Evolutionary conservation across 129 eudicot species (phyloP), one percentile per base, ranked within the genome.

Genomic region (Pittosporum tobira): DNA sequence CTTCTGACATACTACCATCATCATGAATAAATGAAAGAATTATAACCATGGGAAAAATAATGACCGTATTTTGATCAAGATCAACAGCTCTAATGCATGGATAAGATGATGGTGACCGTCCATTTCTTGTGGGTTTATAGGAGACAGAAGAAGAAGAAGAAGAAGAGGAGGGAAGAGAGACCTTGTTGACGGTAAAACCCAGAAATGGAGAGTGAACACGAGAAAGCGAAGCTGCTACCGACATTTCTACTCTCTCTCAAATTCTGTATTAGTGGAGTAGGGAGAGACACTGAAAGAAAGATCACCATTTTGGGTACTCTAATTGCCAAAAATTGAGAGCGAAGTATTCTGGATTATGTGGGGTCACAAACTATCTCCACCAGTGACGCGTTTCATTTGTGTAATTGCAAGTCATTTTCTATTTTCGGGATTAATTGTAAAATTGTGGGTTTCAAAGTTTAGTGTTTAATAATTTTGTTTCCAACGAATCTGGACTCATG

Each of bases 41-140:
- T n/a, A n/a, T n/a, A n/a, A n/a, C n/a, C n/a, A 22, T 3, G 18
- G 11, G 62, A 31, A 21, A 24, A 4, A n/a, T 44, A n/a, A 28
- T 40, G 24, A 89, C 97, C 73, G 95, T 89, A 69, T 82, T 82
- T 59, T 71, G 81, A 60, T 89, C 97, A 46, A 85, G 77, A 53
- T 89, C 97, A 34, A 63, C 53, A 14, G 97, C 95, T 73, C 74
- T 85, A 55, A 89, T 68, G 60, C 73, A 65, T 22, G 82, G 87
- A 71, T 65, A 78, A 29, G 84, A 71, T 8, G 59, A 18, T 4
- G 75, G 64, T 18, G 69, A 57, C 10, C 80, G 81, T 28, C 73
- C 80, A 37, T 58, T 78, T 75, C 58, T 53, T 1, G 74, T 48
- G 43, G 64, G 62, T 70, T 55, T 81, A 61, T 58, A 54, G 24